phyloP scores from a whole-genome alignment of 345 rosid species.

The Cardiospermum halicacabum region DNA sequence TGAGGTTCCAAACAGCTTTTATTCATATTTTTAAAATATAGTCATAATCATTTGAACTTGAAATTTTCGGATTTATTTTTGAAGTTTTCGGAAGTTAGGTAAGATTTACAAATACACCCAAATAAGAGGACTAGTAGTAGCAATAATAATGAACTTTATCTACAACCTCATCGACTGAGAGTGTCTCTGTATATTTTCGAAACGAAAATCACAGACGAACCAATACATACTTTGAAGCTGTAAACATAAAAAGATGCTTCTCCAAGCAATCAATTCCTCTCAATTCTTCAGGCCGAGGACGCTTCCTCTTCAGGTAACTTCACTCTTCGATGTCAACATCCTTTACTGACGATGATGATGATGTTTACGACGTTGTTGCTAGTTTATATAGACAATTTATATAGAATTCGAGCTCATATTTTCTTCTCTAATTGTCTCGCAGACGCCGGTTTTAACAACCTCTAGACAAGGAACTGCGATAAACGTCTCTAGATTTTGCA shows the following conservation, averaged over 20 bases:
- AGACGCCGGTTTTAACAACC: constrained; percentile 16
- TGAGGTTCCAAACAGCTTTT: no score
- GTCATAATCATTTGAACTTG: no score
- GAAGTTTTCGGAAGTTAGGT: no score
- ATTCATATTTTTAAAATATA: no score
- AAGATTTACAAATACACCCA: no score
- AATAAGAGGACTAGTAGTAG: background rate
- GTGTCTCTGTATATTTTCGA: background rate
- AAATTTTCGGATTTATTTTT: no score
- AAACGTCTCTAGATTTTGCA: constrained; percentile 11
- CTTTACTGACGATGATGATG: background rate
- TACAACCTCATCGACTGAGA: background rate
- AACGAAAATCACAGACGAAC: background rate
- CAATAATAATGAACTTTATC: constrained; percentile 12
- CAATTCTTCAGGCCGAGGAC: constrained; percentile 21
- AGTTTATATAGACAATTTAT: background rate
- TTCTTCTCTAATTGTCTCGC: constrained; percentile 5
- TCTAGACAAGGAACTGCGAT: constrained; percentile 15
- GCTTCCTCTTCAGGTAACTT: constrained; percentile 37
- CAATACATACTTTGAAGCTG: constrained; percentile 9
- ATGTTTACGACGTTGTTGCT: background rate
- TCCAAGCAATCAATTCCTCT: constrained; percentile 39
- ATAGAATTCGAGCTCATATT: constrained; percentile 1
- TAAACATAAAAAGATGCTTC: constrained; percentile 35
- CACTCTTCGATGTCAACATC: background rate